Evolutionary conservation across 345 rosid species (phyloP).

Genomic region (Eucalyptus decipiens): DNA sequence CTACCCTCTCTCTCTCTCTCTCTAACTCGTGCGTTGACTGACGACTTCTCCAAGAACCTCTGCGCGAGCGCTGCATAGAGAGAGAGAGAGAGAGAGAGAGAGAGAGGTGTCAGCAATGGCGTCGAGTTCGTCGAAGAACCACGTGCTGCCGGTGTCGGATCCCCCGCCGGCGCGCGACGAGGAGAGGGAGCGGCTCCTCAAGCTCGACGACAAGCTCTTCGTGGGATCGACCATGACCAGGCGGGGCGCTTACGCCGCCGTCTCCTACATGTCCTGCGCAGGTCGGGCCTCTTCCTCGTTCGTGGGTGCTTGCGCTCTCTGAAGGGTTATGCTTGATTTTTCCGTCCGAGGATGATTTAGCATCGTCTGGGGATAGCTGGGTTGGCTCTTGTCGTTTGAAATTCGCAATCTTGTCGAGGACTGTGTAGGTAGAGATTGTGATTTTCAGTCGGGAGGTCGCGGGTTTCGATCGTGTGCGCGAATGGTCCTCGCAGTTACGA

Average conservation of each 20-base stretch:
- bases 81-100: not conserved
- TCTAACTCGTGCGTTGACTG: not conserved
- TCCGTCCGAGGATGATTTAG: not conserved
- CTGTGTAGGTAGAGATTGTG: not conserved
- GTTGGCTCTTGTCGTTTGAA: not conserved
- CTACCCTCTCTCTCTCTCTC: not conserved
- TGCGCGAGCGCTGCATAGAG: not conserved
- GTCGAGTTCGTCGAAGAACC: slow-evolving; percentile 29
- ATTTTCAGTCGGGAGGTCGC: not conserved
- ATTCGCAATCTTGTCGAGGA: not conserved
- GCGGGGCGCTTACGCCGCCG: slow-evolving; percentile 79
- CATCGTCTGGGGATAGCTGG: not conserved
- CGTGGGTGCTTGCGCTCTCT: not conserved
- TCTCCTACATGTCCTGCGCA: slow-evolving; percentile 91
- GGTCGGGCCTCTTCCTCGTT: slow-evolving; percentile 15
- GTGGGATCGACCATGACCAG: slow-evolving; percentile 94
- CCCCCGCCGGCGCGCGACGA: slow-evolving; percentile 29
- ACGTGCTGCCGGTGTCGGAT: slow-evolving; percentile 59
- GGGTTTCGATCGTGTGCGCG: not conserved
- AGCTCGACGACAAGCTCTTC: slow-evolving; percentile 58
- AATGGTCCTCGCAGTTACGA: not conserved
- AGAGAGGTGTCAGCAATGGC: slow-evolving; percentile 5
- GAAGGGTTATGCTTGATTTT: not conserved
- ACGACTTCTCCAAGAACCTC: not conserved
- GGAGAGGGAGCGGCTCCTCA: slow-evolving; percentile 42